These are phyloP conservation scores for Vanderwaltozyma yarrowii DNA, from an alignment of 805 yeast species.

Conservation along the genomic window DNA sequence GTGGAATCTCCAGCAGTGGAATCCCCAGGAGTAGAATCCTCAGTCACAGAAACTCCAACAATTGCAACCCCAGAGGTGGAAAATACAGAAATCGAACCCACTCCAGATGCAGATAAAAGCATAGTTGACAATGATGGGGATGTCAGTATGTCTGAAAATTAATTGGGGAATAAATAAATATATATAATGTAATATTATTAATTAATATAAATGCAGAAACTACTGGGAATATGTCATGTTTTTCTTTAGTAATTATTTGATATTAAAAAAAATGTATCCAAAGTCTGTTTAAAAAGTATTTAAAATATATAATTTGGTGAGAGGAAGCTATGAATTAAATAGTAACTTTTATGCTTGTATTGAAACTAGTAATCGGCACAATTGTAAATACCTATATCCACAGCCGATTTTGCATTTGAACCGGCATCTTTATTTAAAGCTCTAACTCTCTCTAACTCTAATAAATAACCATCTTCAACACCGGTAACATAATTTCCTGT, in stretches of 20 bases:
- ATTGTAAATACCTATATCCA: conserved; percentile 53
- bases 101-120: too few relatives aligned
- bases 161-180: neutral
- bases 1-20: neutral
- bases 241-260: too few relatives aligned
- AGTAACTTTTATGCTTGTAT: too few relatives aligned
- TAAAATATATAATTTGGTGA: too few relatives aligned
- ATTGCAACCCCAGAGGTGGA: neutral
- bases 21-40: neutral
- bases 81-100: neutral
- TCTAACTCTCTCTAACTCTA: conserved; percentile 71
- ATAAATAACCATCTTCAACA: conserved; percentile 69
- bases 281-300: too few relatives aligned
- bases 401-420: conserved; percentile 71
- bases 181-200: too few relatives aligned
- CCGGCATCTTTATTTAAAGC: conserved; percentile 57
- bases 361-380: conserved; percentile 38
- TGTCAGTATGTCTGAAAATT: neutral
- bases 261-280: too few relatives aligned
- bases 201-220: too few relatives aligned
- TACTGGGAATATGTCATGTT: too few relatives aligned
- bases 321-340: too few relatives aligned
- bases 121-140: too few relatives aligned
- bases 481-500: conserved; percentile 96
- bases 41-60: neutral